Percentiles rank a stretch among this genome's conserved stretches.
phyloP scores from a whole-genome alignment of 2,329 filamentous ascomycete species.

The Lachnellula cervina region DNA sequence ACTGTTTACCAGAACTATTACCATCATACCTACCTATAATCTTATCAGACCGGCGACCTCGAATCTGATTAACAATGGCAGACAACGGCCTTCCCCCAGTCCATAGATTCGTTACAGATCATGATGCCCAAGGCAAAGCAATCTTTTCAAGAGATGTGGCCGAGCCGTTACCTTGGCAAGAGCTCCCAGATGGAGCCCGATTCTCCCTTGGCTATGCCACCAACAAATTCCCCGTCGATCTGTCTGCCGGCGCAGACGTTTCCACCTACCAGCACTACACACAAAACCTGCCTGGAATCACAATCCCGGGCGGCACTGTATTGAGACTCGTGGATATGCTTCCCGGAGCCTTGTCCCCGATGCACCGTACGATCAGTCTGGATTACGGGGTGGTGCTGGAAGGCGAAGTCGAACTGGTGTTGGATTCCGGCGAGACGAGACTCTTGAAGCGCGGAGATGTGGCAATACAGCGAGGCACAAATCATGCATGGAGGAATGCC shows the following conservation, averaged over 20 bases:
- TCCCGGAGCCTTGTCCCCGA: slow-evolving; percentile 18
- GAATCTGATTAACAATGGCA: not conserved
- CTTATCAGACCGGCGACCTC: not conserved
- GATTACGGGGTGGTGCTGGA: slow-evolving; percentile 28
- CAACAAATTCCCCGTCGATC: slow-evolving; percentile 15
- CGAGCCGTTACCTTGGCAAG: slow-evolving; percentile 13
- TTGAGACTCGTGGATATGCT: slow-evolving; percentile 22
- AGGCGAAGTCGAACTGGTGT: slow-evolving; percentile 21
- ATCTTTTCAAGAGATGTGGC: slow-evolving; percentile 15
- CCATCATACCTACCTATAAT: not conserved
- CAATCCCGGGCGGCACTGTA: slow-evolving; percentile 20
- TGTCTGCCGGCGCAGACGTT: slow-evolving; percentile 14
- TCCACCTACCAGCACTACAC: slow-evolving; percentile 13
- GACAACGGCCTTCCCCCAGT: slow-evolving; percentile 5
- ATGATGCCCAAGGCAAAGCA: slow-evolving; percentile 20
- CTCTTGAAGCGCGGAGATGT: slow-evolving; percentile 22
- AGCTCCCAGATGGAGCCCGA: slow-evolving; percentile 15
- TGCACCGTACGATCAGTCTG: slow-evolving; percentile 24
- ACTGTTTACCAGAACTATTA: not conserved
- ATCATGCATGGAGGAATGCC: slow-evolving; percentile 25
- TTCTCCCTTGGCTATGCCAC: slow-evolving; percentile 23
- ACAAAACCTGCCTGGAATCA: slow-evolving; percentile 17
- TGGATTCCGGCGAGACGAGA: slow-evolving; percentile 21
- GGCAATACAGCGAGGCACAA: slow-evolving; percentile 24
- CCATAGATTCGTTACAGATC: slow-evolving; percentile 21